Percentiles rank a stretch among this genome's conserved stretches.
Conservation (phyloP, 306 rosid genomes). For the Coriaria nepalensis region DNA sequence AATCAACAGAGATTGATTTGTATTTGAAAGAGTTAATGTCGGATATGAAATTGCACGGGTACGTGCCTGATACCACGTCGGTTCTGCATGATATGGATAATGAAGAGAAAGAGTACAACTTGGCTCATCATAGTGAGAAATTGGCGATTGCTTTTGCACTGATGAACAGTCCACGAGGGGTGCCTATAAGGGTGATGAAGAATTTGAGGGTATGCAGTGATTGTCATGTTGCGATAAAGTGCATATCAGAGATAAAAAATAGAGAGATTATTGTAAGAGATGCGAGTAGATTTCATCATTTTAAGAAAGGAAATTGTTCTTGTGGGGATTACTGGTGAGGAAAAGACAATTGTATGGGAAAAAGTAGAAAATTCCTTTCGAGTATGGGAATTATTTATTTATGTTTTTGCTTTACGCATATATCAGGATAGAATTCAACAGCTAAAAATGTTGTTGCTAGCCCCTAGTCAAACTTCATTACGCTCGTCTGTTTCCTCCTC, state of each 20-base stretch:
- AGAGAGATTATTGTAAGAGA: slow-evolving; percentile 52
- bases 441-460: no score
- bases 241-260: slow-evolving; percentile 42
- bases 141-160: slow-evolving; percentile 74
- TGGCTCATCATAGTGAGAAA: slow-evolving; percentile 78
- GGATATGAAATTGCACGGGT: slow-evolving; percentile 68
- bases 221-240: slow-evolving; percentile 70
- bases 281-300: slow-evolving; percentile 80
- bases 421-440: no score
- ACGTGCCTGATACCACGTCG: slow-evolving; percentile 57
- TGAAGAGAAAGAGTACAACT: slow-evolving; percentile 71
- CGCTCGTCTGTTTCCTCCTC: no score
- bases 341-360: not conserved
- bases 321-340: slow-evolving; percentile 72
- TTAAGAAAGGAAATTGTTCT: slow-evolving; percentile 60
- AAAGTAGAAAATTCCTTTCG: not conserved
- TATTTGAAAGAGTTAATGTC: slow-evolving; percentile 56
- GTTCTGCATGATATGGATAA: slow-evolving; percentile 81
- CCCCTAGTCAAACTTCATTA: no score
- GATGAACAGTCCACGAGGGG: slow-evolving; percentile 40
- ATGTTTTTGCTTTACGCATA: not conserved
- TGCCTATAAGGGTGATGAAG: slow-evolving; percentile 78
- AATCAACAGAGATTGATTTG: slow-evolving; percentile 34
- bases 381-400: not conserved
- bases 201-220: slow-evolving; percentile 60